phyloP scores from a whole-genome alignment of 106 monocot species.

The Iris macrosiphon region DNA sequence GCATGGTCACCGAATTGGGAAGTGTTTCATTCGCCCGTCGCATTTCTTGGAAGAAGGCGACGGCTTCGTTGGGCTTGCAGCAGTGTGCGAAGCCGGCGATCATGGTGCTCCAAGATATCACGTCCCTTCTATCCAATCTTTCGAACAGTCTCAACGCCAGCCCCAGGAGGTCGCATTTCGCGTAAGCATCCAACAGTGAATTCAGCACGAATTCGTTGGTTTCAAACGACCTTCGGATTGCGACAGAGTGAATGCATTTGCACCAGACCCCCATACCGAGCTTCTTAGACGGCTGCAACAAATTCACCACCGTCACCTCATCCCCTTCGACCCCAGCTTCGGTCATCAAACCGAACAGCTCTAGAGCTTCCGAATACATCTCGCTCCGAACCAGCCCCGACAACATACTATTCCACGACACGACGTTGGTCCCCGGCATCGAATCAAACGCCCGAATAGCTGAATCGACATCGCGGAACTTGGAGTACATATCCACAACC shows the following conservation, averaged over 20 bases:
- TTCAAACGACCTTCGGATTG: slow-evolving; percentile 22
- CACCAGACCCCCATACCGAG: slow-evolving; percentile 25
- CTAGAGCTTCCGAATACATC: slow-evolving; percentile 32
- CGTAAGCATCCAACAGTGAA: slow-evolving; percentile 69
- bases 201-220: slow-evolving; percentile 35
- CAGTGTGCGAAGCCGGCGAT: slow-evolving; percentile 38
- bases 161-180: slow-evolving; percentile 43
- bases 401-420: slow-evolving; percentile 83
- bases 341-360: slow-evolving; percentile 34
- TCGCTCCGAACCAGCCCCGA: slow-evolving; percentile 52
- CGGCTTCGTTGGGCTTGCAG: slow-evolving; percentile 36
- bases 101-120: slow-evolving; percentile 79
- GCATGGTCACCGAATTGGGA: slow-evolving; percentile 49
- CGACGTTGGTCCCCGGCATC: slow-evolving; percentile 40
- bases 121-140: slow-evolving; percentile 30
- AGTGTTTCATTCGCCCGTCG: slow-evolving; percentile 6
- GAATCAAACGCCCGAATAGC: slow-evolving; percentile 26
- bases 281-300: slow-evolving; percentile 55
- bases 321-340: slow-evolving; percentile 19
- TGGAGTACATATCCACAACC: slow-evolving; percentile 69
- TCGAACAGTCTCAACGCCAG: slow-evolving; percentile 36
- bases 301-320: slow-evolving; percentile 55
- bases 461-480: slow-evolving; percentile 49
- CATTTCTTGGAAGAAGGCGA: slow-evolving; percentile 49
- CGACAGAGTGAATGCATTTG: slow-evolving; percentile 55